Base-by-base conservation (phyloP, 106 monocot genomes). In the Chionographis japonica region DNA sequence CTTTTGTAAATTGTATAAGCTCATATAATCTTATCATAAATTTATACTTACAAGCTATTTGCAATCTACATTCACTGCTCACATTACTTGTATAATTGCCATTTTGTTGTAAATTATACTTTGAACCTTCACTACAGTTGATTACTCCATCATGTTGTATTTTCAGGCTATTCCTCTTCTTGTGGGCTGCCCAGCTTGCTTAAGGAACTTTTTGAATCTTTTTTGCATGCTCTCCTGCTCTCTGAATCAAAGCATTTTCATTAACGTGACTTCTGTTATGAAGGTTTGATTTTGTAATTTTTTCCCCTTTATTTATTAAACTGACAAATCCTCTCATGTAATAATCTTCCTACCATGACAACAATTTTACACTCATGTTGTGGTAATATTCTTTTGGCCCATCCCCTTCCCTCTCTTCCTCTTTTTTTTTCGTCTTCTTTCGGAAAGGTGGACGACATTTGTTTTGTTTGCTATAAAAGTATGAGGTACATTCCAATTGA, bases 141-240 rank as follows among this genome's bases (percentile, higher is more conserved):
- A 11, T 54, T 67, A 65, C 17, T 62, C 67, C 15, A 61, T 75
- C 27, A 27, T 36, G 35, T 60, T 56, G 51, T 75, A 5, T 70
- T 78, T 58, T 49, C 77, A 98, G 98, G 98, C 87, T 43, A 87
- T 98, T 72, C 97, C 97, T 68, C 85, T 98, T 70, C 87, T 98
- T 81, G 97, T 98, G 16, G 92, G 97, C 41, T 98, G 97, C 56
- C 97, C 97, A 58, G 97, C 97, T 62, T 98, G 98, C 79, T 84
- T 98, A 71, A 89, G 98, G 77, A 98, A 98, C 84, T 98, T 98
- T 60, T 52, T 98, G 54, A 98, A 98, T 87, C 67, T 89, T 54
- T 92, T 87, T 52, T 98, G 98, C 76, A 93, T 93, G 67, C 84
- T 98, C 57, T 71, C 87, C 8, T 98, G 98, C 65, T 98, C 98